phyloP scores from a whole-genome alignment of 768 basidiomycete species.

The Rhizopogon sp. region DNA sequence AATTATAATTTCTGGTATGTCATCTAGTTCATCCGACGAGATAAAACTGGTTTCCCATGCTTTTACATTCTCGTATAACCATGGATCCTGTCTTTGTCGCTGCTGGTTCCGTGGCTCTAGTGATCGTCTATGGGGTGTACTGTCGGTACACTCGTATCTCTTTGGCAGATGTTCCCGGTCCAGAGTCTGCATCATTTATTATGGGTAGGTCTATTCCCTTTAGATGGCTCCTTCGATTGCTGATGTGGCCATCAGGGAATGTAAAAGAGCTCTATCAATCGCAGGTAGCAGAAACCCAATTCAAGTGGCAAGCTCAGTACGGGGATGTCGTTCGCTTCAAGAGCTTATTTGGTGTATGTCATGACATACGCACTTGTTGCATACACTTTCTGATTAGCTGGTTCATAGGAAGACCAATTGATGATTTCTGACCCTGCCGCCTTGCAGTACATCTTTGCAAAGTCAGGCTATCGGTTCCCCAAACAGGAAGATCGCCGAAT shows the following conservation, averaged over 20 bases:
- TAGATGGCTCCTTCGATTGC: not conserved
- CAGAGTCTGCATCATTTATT: slow-evolving; percentile 4
- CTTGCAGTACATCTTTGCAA: slow-evolving; percentile 32
- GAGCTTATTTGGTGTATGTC: slow-evolving; percentile 8
- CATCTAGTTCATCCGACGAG: too few relatives aligned
- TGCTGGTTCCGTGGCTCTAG: slow-evolving; percentile 4
- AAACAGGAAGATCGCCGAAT: slow-evolving; percentile 28
- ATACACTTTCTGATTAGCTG: slow-evolving; percentile 2
- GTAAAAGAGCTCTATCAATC: slow-evolving; percentile 10
- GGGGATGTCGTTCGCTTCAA: slow-evolving; percentile 12
- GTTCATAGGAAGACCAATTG: slow-evolving; percentile 37
- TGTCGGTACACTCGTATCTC: not conserved
- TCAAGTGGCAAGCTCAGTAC: slow-evolving; percentile 13
- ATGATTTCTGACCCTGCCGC: slow-evolving; percentile 45
- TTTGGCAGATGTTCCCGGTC: slow-evolving; percentile 1
- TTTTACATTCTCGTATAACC: not conserved
- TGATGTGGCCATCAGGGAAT: slow-evolving; percentile 4
- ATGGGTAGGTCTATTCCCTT: slow-evolving; percentile 1
- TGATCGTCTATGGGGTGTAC: not conserved
- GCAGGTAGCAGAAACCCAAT: slow-evolving; percentile 12
- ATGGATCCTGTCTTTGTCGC: slow-evolving; percentile 7
- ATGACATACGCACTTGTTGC: not conserved
- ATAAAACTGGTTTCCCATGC: not conserved
- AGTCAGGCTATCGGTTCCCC: slow-evolving; percentile 37
- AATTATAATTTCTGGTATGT: too few relatives aligned